Evolutionary conservation across 2,329 filamentous ascomycete species (phyloP).

Genomic region (Colletotrichum brevisporum): DNA sequence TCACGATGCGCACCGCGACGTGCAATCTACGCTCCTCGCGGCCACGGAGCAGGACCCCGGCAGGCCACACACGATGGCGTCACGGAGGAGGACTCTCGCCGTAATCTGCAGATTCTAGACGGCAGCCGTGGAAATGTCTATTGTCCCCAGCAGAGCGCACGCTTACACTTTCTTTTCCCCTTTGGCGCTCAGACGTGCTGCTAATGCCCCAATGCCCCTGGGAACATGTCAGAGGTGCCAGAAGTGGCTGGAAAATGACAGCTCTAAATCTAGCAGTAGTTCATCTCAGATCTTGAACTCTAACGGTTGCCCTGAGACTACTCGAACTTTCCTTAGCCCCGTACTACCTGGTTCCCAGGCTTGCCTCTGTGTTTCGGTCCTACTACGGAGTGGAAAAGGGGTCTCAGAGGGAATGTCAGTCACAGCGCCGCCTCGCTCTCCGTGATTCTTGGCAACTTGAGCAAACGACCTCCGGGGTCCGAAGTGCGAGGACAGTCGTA

Average conservation of each 20-base stretch:
- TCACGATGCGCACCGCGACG: not conserved
- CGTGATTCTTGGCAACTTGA: not conserved
- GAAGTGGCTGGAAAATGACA: slow-evolving; percentile 26
- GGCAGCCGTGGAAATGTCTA: not conserved
- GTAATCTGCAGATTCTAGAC: not conserved
- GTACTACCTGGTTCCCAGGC: not conserved
- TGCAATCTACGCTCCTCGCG: not conserved
- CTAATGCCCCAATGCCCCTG: slow-evolving; percentile 4
- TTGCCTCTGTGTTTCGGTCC: slow-evolving; percentile 9
- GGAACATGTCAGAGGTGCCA: not conserved
- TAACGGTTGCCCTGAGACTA: slow-evolving; percentile 23
- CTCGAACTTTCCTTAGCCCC: slow-evolving; percentile 10
- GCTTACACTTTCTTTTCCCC: not conserved
- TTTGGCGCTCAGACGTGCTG: slow-evolving; percentile 26
- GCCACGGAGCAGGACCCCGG: slow-evolving; percentile 3
- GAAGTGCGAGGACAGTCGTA: not conserved
- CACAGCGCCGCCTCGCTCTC: slow-evolving; percentile 3
- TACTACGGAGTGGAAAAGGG: slow-evolving; percentile 16
- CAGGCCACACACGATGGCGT: not conserved
- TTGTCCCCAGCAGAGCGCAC: not conserved
- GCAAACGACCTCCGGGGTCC: not conserved
- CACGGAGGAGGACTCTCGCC: not conserved
- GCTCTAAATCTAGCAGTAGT: slow-evolving; percentile 19
- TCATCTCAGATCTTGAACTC: slow-evolving; percentile 21
- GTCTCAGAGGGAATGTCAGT: slow-evolving; percentile 1